Evolutionary conservation across 805 yeast genomes (phyloP).

Genomic region (Wickerhamiella siamensis): DNA sequence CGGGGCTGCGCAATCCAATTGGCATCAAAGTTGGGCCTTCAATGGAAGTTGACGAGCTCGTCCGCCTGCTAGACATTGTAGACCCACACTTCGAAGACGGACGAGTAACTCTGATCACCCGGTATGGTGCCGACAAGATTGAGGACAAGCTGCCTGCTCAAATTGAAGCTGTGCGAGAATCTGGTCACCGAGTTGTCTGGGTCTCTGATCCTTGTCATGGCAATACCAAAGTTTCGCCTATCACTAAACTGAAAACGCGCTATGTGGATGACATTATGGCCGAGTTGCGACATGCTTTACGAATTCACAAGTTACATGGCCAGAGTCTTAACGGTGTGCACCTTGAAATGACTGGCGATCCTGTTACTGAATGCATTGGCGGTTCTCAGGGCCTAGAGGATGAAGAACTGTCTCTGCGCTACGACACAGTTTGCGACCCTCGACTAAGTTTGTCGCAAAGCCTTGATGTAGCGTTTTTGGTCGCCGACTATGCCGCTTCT

Average conservation of each 20-base stretch:
- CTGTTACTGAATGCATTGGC: conserved; percentile 32
- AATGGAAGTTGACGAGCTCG: conserved; percentile 27
- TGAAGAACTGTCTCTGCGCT: conserved; percentile 27
- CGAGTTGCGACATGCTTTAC: conserved; percentile 26
- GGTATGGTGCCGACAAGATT: conserved; percentile 29
- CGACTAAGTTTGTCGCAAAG: conserved; percentile 28
- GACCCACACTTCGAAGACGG: conserved; percentile 28
- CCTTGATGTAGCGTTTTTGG: conserved; percentile 29
- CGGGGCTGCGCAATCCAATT: conserved; percentile 31
- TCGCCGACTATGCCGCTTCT: conserved; percentile 29
- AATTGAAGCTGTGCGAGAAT: conserved; percentile 26
- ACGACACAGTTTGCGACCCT: conserved; percentile 33
- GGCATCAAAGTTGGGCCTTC: conserved; percentile 34
- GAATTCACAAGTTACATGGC: conserved; percentile 24
- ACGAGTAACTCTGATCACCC: conserved; percentile 29
- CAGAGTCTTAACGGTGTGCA: conserved; percentile 29
- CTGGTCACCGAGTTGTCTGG: conserved; percentile 31
- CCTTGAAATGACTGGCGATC: conserved; percentile 31
- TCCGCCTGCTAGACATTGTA: conserved; percentile 25
- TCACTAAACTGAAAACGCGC: conserved; percentile 28
- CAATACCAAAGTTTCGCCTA: conserved; percentile 29
- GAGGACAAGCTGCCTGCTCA: conserved; percentile 27
- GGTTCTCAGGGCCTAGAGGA: conserved; percentile 28
- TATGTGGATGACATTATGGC: conserved; percentile 30
- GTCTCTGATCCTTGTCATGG: conserved; percentile 34